These are phyloP conservation scores for Cladosporium sp. DNA, from an alignment of 2,329 filamentous ascomycete genomes.

Conservation along the genomic window DNA sequence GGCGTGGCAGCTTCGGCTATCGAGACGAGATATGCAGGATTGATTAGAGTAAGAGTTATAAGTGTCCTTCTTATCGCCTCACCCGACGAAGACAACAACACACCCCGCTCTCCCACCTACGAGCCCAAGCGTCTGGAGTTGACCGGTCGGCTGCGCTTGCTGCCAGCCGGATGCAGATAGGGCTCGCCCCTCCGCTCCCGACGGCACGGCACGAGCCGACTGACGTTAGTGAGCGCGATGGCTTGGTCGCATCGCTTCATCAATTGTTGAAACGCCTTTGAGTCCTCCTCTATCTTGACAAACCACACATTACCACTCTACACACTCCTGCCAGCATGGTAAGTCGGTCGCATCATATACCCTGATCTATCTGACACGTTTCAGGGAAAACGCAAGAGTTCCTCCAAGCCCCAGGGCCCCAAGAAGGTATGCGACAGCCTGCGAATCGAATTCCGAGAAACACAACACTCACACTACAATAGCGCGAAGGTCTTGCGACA, in stretches of 20 bases:
- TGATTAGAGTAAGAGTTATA: constrained; percentile 1
- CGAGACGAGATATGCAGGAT: constrained; percentile 4
- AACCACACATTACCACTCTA: background rate
- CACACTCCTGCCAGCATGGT: constrained; percentile 2
- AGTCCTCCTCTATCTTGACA: background rate
- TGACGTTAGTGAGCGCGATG: too few species aligned
- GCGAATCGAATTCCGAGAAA: background rate
- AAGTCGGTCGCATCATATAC: background rate
- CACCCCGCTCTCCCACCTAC: too few species aligned
- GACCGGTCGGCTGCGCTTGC: too few species aligned
- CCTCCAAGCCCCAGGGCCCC: constrained; percentile 72
- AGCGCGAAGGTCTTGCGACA: constrained; percentile 65
- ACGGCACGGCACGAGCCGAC: too few species aligned
- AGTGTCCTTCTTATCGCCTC: too few species aligned
- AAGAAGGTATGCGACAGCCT: constrained; percentile 61
- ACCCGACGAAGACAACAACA: too few species aligned
- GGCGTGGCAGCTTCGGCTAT: constrained; percentile 7
- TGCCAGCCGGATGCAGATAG: too few species aligned
- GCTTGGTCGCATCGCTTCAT: too few species aligned
- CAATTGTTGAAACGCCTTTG: too few species aligned
- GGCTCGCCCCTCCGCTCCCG: too few species aligned
- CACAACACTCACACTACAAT: constrained; percentile 5
- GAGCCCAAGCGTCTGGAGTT: too few species aligned
- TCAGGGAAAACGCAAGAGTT: constrained; percentile 89
- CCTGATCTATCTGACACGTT: background rate